Evolutionary conservation across 257 asterid species (phyloP).

Genomic region (Scutellaria minor): DNA sequence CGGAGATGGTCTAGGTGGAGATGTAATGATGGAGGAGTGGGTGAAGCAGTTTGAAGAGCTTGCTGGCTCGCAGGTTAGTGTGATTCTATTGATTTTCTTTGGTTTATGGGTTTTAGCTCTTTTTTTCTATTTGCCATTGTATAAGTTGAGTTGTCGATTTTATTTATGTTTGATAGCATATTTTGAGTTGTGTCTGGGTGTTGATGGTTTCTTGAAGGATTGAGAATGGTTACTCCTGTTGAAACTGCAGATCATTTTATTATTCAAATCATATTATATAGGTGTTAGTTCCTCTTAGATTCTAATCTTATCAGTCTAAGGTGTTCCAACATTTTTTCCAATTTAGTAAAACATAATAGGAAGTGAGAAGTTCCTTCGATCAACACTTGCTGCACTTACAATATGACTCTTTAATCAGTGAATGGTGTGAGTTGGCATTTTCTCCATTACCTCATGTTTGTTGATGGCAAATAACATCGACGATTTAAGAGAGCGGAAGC

Average conservation of each 20-base stretch:
- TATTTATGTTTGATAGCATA: background rate
- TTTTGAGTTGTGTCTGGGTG: slow-evolving; percentile 14
- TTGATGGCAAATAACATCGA: background rate
- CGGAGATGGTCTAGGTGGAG: slow-evolving; percentile 62
- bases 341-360: background rate
- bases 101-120: background rate
- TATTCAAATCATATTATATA: slow-evolving; percentile 7
- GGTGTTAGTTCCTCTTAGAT: background rate
- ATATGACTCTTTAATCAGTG: background rate
- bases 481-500: background rate
- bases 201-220: slow-evolving; percentile 23
- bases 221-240: slow-evolving; percentile 4
- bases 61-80: slow-evolving; percentile 88
- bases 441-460: background rate
- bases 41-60: slow-evolving; percentile 98
- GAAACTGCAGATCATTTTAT: background rate
- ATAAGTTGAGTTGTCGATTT: slow-evolving; percentile 12
- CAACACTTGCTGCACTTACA: background rate
- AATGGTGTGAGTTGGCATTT: slow-evolving; percentile 13
- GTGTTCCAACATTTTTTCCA: background rate
- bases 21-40: slow-evolving; percentile 93
- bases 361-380: background rate
- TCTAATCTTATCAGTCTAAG: background rate
- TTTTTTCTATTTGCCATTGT: slow-evolving; percentile 1
- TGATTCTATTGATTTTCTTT: slow-evolving; percentile 6